Evolutionary conservation across 2,329 filamentous ascomycete genomes (phyloP), one percentile per base, ranked within the genome.

Genomic region (Xylariaceae sp.): DNA sequence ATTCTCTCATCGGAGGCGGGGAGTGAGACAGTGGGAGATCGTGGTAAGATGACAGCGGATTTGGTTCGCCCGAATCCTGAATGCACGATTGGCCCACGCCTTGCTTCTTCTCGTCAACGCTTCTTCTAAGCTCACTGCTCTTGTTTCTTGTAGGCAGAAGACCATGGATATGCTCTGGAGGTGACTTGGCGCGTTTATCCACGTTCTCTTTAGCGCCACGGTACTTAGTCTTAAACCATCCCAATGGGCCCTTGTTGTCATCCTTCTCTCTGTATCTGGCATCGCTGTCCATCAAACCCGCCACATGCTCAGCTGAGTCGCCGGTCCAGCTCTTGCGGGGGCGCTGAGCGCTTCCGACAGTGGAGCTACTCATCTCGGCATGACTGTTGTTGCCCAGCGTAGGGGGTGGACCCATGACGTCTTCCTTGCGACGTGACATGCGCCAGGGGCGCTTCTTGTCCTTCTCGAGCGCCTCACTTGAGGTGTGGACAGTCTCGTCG

Each of bases 381-480:
- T 82, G 80, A 7, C 80, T 77, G 62, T 88, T 88, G 9, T 82
- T 78, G 10, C 86, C 87, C n/a, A 87, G 67, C 1, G 75, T 76
- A 47, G 76, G 73, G 56, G 81, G 74, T 56, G 81, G 72, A 60
- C 77, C 67, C 23, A 78, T 72, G 50, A 79, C 73, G 39, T 86
- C 85, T 39, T 87, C 83, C 62, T 82, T 85, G 57, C 80, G 81
- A 17, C 86, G 86, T 15, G 90, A 88, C 55, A 92, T 80, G 77
- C 91, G 90, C 77, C 83, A 84, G 34, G 88, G 85, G 59, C 82
- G 84, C 68, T 87, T 88, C 73, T 86, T 89, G 56, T 89, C 86
- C 66, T 82, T 86, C 56, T 88, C 86, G 11, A 84, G 78, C 49
- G 74, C 72, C 3, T 80, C 80, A 4, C 60, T 39, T 23, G 65